Evolutionary conservation across 179 eudicot species (phyloP), one percentile per base, ranked within the genome.

Genomic region (Corrigiola litoralis): DNA sequence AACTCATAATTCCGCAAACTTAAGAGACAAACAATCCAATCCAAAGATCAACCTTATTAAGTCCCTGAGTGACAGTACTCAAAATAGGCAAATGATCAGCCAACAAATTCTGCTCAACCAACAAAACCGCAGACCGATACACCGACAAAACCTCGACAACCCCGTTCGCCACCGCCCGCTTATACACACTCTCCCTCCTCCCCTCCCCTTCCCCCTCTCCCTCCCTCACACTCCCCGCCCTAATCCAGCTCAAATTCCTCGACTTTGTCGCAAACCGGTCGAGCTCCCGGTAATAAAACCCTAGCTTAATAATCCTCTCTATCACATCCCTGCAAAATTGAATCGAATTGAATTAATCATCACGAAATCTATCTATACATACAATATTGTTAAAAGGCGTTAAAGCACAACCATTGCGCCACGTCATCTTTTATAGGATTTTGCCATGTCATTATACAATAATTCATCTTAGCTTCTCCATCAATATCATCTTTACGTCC

Each of bases 211-310:
- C 71, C 71, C 69, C 44, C 24, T 86, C 85, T 47, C 79, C 74
- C 58, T 70, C 78, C 11, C 69, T 74, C 33, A 70, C 77, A n/a
- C 72, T 74, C 20, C 75, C 69, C 29, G 90, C 75, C 70, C 97
- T 78, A 60, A 88, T 90, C 97, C 99, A 95, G 77, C 97, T 91
- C 72, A 95, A 82, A 63, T 95, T 88, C 56, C 96, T 76, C 40
- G 92, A 88, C 41, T 86, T 91, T 0, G 90, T 64, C 0, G 99
- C 87, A 57, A 95, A 91, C 0, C 90, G 88, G 52, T 95, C 96
- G n/a, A 95, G 86, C 79, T 91, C 99, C 65, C 95, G 64, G 58
- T 88, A 91, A 81, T 95, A 95, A 78, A 95, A 95, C 68, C 99
- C 97, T 77, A 95, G 68, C 23, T 81, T 80, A 60, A 95, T 75